These are phyloP conservation scores for Aspergillus biplanus DNA, from an alignment of 495 filamentous ascomycete species.

Conservation along the genomic window DNA sequence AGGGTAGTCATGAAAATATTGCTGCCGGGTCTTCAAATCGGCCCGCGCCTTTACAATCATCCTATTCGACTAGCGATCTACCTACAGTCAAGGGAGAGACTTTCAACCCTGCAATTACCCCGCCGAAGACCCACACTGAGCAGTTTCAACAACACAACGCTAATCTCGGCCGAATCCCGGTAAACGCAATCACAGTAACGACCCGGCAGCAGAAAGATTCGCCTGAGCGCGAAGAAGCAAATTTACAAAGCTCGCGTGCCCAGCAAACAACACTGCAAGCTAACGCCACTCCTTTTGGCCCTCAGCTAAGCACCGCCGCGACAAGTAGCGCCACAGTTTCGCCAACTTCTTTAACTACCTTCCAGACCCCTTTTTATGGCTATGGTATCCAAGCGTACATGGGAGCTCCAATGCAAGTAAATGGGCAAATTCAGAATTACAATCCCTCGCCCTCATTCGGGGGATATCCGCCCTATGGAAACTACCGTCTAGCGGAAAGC, in stretches of 20 bases:
- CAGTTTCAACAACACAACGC: conserved; percentile 84
- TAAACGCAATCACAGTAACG: conserved; percentile 49
- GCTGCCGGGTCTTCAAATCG: conserved; percentile 35
- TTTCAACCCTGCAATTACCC: conserved; percentile 54
- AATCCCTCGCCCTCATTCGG: conserved; percentile 29
- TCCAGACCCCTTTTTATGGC: conserved; percentile 38
- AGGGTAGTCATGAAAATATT: conserved; percentile 33
- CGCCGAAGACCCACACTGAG: conserved; percentile 67
- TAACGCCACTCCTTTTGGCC: conserved; percentile 70
- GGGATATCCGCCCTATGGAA: conserved; percentile 35
- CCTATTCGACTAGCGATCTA: conserved; percentile 88
- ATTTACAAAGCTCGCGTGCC: conserved; percentile 45
- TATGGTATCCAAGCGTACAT: conserved; percentile 41
- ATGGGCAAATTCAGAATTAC: conserved; percentile 35
- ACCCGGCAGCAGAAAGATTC: conserved; percentile 70
- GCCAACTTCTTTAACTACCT: conserved; percentile 26
- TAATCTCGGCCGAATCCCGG: conserved; percentile 76
- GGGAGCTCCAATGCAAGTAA: conserved; percentile 30
- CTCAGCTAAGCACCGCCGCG: conserved; percentile 38
- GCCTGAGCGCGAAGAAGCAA: conserved; percentile 51
- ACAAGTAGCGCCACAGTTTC: conserved; percentile 27
- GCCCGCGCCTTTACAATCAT: conserved; percentile 65
- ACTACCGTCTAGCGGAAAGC: conserved; percentile 41
- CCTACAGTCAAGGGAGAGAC: conserved; percentile 77
- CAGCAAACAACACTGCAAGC: conserved; percentile 75